Conservation (phyloP, 352 stramenopile species). For the Globisporangium takayamanum region DNA sequence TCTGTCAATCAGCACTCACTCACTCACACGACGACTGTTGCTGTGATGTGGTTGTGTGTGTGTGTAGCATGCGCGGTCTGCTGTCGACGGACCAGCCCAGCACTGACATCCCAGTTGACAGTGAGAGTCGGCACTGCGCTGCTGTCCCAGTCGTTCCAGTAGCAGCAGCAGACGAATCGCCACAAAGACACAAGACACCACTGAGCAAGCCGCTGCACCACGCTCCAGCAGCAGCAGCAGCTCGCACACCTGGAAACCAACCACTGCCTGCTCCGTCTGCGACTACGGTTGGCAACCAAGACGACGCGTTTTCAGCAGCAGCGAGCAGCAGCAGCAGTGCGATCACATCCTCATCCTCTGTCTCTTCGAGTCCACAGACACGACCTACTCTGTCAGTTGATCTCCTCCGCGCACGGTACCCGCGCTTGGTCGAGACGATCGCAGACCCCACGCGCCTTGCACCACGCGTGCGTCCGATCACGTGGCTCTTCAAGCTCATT, state of each 20-base stretch:
- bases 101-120: too few species aligned
- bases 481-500: slow-evolving; percentile 57
- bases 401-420: slow-evolving; percentile 40
- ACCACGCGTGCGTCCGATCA: slow-evolving; percentile 38
- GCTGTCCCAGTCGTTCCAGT: too few species aligned
- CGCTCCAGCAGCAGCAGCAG: too few species aligned
- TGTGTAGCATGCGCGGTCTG: neutral
- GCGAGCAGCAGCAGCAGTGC: neutral
- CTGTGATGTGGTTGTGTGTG: too few species aligned
- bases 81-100: too few species aligned
- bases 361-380: neutral
- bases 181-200: too few species aligned
- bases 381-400: slow-evolving; percentile 16
- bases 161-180: too few species aligned
- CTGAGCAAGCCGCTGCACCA: too few species aligned
- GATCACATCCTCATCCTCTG: neutral
- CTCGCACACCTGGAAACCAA: too few species aligned
- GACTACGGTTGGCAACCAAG: slow-evolving; percentile 6
- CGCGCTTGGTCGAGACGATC: slow-evolving; percentile 39
- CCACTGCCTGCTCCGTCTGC: too few species aligned
- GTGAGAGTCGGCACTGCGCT: too few species aligned
- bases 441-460: slow-evolving; percentile 9
- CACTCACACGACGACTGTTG: neutral
- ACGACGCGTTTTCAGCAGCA: neutral
- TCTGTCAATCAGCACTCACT: neutral